Percentiles rank a stretch among this genome's conserved stretches.
Conservation (phyloP, 1,284 basidiomycete genomes). For the Sporisorium scitamineum region DNA sequence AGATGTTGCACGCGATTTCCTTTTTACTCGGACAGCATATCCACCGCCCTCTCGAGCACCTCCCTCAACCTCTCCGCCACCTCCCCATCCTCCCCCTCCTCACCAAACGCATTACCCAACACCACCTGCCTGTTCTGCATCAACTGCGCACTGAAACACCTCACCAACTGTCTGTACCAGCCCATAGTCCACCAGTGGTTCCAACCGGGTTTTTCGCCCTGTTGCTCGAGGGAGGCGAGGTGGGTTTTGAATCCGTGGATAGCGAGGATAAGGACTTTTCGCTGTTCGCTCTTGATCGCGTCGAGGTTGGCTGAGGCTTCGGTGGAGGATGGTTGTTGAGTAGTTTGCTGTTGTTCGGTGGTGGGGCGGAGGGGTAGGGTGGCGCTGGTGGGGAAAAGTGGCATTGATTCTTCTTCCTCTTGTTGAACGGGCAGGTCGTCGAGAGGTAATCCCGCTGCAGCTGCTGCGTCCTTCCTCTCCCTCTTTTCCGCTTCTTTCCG, state of each 20-base stretch:
- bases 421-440: slow-evolving; percentile 18
- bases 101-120: slow-evolving; percentile 50
- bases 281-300: slow-evolving; percentile 63
- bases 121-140: slow-evolving; percentile 55
- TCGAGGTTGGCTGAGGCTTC: slow-evolving; percentile 56
- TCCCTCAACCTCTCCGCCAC: slow-evolving; percentile 3
- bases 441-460: slow-evolving; percentile 36
- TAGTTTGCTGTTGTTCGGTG: slow-evolving; percentile 16
- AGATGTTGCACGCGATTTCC: neutral
- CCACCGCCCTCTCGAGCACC: slow-evolving; percentile 30
- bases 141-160: slow-evolving; percentile 53
- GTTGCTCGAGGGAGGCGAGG: slow-evolving; percentile 1
- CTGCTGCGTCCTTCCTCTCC: slow-evolving; percentile 48
- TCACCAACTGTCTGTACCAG: slow-evolving; percentile 57
- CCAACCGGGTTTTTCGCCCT: slow-evolving; percentile 39
- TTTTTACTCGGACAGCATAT: slow-evolving; percentile 36
- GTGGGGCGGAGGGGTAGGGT: slow-evolving; percentile 29
- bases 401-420: slow-evolving; percentile 31
- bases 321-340: slow-evolving; percentile 25
- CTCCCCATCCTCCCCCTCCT: neutral
- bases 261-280: slow-evolving; percentile 62
- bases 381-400: slow-evolving; percentile 51
- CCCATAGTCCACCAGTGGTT: slow-evolving; percentile 60
- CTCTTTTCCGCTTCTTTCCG: slow-evolving; percentile 48
- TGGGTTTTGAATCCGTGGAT: slow-evolving; percentile 49